Conservation (phyloP, 345 rosid species). For the Rhodomyrtus tomentosa region DNA sequence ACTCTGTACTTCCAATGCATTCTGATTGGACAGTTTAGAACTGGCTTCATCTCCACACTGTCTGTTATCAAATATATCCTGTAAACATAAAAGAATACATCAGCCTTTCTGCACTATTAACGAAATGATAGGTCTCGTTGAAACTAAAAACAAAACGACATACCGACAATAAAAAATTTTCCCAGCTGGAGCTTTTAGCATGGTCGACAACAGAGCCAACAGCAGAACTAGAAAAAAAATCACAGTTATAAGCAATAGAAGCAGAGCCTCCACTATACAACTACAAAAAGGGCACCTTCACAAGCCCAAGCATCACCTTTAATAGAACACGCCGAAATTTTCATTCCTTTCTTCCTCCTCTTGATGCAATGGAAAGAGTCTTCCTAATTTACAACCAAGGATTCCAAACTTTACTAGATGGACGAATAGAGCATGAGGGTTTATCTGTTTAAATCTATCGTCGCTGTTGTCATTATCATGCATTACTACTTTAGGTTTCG, state of each 20-base stretch:
- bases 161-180: background rate
- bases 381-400: background rate
- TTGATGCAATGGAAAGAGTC: background rate
- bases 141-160: background rate
- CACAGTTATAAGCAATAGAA: background rate
- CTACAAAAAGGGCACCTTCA: background rate
- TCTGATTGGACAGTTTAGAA: background rate
- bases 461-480: background rate
- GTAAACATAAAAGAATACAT: background rate
- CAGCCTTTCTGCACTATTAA: background rate
- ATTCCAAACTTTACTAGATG: background rate
- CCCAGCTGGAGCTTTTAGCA: background rate
- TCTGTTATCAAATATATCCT: background rate
- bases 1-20: background rate
- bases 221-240: background rate
- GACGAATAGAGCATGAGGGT: background rate
- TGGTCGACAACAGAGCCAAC: background rate
- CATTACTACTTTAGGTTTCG: background rate
- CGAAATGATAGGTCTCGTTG: background rate
- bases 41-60: background rate
- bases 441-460: background rate
- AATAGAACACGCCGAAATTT: background rate
- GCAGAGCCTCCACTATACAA: background rate
- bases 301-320: background rate
- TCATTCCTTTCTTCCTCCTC: background rate